A percentile compares a stretch with the other conserved stretches of the same genome.
Evolutionary conservation across 345 rosid genomes (phyloP).

Genomic region (Litchi chinensis): DNA sequence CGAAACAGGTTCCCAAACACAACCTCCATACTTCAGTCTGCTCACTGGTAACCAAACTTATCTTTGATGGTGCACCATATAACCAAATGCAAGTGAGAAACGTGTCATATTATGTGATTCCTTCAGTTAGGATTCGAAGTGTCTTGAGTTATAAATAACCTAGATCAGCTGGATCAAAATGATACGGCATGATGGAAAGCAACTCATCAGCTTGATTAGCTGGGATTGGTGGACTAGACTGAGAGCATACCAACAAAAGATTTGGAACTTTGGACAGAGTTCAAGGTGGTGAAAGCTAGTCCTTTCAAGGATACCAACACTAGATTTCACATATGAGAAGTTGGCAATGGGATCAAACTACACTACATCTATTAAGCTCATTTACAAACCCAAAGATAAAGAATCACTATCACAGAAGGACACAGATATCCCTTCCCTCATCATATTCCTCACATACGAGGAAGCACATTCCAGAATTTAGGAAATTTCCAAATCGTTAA

Average conservation of each 20-base stretch:
- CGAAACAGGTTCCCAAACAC: not conserved
- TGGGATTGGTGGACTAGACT: not conserved
- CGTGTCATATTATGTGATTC: not conserved
- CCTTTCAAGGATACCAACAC: not conserved
- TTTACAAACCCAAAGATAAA: not conserved
- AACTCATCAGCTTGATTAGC: not conserved
- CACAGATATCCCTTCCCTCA: not conserved
- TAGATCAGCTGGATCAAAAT: slow-evolving; percentile 2
- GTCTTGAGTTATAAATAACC: not conserved
- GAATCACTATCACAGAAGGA: not conserved
- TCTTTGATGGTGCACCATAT: not conserved
- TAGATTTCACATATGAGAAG: not conserved
- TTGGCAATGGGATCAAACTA: not conserved
- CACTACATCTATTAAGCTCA: not conserved
- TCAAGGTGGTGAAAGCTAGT: not conserved
- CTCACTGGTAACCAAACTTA: not conserved
- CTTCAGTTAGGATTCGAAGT: not conserved
- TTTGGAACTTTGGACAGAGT: not conserved
- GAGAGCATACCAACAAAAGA: not conserved
- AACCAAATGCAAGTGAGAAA: not conserved
- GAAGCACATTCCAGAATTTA: not conserved
- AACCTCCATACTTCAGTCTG: not conserved
- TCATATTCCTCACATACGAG: no score
- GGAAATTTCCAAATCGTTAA: not conserved
- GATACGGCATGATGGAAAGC: not conserved